These are phyloP conservation scores for Solidago caesia DNA, from an alignment of 129 eudicot genomes.

Conservation along the genomic window DNA sequence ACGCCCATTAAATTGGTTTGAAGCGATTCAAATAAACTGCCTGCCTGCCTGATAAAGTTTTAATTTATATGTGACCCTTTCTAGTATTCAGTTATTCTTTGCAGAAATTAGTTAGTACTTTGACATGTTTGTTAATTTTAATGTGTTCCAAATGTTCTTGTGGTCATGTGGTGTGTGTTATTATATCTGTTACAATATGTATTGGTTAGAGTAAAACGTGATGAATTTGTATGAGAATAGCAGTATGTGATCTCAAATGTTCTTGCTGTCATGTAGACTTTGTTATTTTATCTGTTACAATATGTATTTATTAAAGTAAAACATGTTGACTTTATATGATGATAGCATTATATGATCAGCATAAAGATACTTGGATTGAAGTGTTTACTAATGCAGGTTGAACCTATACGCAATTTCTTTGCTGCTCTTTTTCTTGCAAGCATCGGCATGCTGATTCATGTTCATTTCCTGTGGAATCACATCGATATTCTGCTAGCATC, in stretches of 20 bases:
- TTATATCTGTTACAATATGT: too few species aligned
- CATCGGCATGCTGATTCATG: conserved; percentile 98
- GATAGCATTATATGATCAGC: neutral
- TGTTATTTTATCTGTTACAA: neutral
- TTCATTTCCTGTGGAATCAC: conserved; percentile 98
- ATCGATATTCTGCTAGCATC: conserved; percentile 93
- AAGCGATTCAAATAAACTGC: neutral
- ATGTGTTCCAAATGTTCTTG: neutral
- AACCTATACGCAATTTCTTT: conserved; percentile 97
- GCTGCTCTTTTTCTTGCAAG: conserved; percentile 99
- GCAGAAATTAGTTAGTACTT: neutral
- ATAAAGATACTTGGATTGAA: conserved; percentile 7
- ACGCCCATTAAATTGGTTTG: neutral
- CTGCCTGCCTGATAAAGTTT: neutral
- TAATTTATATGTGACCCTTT: neutral
- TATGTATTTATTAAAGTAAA: neutral
- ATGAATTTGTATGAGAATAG: too few species aligned
- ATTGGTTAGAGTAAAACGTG: too few species aligned
- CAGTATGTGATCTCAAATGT: neutral
- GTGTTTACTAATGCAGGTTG: conserved; percentile 60
- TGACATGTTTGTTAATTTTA: neutral
- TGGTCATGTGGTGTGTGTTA: neutral
- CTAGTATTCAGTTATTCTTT: neutral
- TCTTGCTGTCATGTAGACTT: neutral
- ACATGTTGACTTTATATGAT: neutral